Base-by-base conservation (phyloP, 2,329 filamentous ascomycete species). In the Neopestalotiopsis rosae region DNA sequence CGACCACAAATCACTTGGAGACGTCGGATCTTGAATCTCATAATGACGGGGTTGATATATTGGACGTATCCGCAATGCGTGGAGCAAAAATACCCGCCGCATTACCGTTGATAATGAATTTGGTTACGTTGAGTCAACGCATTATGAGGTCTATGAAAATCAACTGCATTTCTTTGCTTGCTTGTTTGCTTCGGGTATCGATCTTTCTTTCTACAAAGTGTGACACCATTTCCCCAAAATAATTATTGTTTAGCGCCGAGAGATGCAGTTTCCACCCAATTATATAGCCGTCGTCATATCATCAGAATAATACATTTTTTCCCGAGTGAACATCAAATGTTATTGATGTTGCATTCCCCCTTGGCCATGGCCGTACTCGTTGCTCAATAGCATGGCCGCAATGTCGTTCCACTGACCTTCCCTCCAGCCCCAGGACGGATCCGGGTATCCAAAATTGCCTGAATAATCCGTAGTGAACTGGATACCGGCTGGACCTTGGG, bases 51-150 rank as follows among this genome's bases (percentile, higher is more conserved):
- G 1, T 68, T 82, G 32, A 78, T 82, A n/a, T 79, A 81, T 61
- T 83, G 80, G 80, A 82, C 81, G 5, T 82, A 84, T 42, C 82
- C 82, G 7, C 79, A 80, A 57, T 78, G 76, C 24, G 73, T 82
- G 4, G 79, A 82, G 68, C 81, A 82, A 67, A 77, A 76, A 34
- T 82, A 81, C 56, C 79, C 79, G 2, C 76, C 72, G 0, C 70
- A 75, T 24, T 74, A 68, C 38, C 71, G 70, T 65, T 73, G 34
- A 69, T 14, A 28, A 12, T 14, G 7, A 28, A 10, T 12, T 10
- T 10, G 30, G 17, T 13, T 4, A 13, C 5, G 30, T 40, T 62
- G 10, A 5, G 34, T 40, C 5, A 28, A 59, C 7, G 14, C 24
- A 34, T 59, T 34, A 59, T 20, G 14, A 52, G n/a, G 17, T 52